phyloP scores from a whole-genome alignment of 768 basidiomycete genomes.

The Saitozyma podzolica region DNA sequence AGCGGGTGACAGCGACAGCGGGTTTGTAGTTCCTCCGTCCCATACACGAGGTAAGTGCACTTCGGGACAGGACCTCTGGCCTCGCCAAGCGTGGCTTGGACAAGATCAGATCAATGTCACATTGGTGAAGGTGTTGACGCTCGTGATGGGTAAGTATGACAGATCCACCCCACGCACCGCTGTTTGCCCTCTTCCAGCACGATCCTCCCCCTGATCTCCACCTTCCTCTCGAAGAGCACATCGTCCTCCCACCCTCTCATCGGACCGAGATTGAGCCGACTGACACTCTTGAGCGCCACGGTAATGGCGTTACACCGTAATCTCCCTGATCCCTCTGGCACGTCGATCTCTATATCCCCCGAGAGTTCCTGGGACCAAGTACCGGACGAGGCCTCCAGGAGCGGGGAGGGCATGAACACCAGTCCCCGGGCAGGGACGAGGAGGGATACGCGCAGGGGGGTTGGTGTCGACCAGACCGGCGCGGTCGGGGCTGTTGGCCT shows the following conservation, averaged over 20 bases:
- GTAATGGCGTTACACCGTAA: constrained; percentile 18
- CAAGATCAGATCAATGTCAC: background rate
- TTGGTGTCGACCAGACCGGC: too few species aligned
- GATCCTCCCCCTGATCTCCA: constrained; percentile 33
- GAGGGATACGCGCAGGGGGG: too few species aligned
- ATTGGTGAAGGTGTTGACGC: background rate
- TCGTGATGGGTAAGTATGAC: background rate
- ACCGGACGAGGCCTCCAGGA: too few species aligned
- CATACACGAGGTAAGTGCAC: background rate
- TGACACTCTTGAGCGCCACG: constrained; percentile 18
- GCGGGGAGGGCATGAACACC: too few species aligned
- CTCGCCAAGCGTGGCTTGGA: background rate
- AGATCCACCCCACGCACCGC: constrained; percentile 12
- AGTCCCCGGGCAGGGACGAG: too few species aligned
- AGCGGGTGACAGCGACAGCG: too few species aligned
- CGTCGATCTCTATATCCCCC: constrained; percentile 23
- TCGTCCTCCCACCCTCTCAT: constrained; percentile 31
- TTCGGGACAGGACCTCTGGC: background rate
- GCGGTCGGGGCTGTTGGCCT: too few species aligned
- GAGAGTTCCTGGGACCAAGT: background rate
- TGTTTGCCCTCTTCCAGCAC: constrained; percentile 40
- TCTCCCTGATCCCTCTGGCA: constrained; percentile 13
- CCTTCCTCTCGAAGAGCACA: constrained; percentile 33
- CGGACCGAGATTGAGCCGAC: constrained; percentile 17
- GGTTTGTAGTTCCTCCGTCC: too few species aligned